phyloP scores from a whole-genome alignment of 2,329 filamentous ascomycete species.

The Bipolaris sorokiniana region DNA sequence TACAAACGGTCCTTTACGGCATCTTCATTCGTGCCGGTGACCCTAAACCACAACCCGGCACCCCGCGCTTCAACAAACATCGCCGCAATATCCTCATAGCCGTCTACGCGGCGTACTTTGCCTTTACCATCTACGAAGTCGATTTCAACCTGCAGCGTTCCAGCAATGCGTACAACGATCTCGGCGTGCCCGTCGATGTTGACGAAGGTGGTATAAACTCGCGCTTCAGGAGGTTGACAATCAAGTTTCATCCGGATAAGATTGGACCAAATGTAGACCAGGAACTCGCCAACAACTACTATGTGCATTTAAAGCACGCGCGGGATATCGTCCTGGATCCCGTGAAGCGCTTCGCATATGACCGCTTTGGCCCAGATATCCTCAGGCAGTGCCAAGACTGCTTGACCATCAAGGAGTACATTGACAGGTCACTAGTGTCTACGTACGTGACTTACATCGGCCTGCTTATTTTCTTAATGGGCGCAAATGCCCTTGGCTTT shows the following conservation, averaged over 20 bases:
- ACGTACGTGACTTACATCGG: slow-evolving; percentile 36
- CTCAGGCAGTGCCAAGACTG: slow-evolving; percentile 61
- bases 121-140: slow-evolving; percentile 92
- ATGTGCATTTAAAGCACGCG: slow-evolving; percentile 82
- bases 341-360: slow-evolving; percentile 78
- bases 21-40: slow-evolving; percentile 89
- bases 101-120: slow-evolving; percentile 82
- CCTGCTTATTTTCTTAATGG: slow-evolving; percentile 36
- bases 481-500: slow-evolving; percentile 45
- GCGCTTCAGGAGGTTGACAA: slow-evolving; percentile 73
- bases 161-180: slow-evolving; percentile 78
- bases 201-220: slow-evolving; percentile 80
- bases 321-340: slow-evolving; percentile 88
- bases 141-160: slow-evolving; percentile 76
- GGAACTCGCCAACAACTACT: slow-evolving; percentile 58
- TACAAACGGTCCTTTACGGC: slow-evolving; percentile 84
- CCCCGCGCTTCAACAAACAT: slow-evolving; percentile 72
- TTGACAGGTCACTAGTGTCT: slow-evolving; percentile 66
- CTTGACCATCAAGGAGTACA: slow-evolving; percentile 73
- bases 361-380: slow-evolving; percentile 76
- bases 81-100: slow-evolving; percentile 81
- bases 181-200: slow-evolving; percentile 72
- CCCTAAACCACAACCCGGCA: slow-evolving; percentile 72
- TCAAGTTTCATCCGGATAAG: slow-evolving; percentile 85
- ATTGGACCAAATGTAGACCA: slow-evolving; percentile 44